A percentile compares a stretch with the other conserved stretches of the same genome.
phyloP scores from a whole-genome alignment of 371 early-diverging fungal genomes.

The Zancudomyces culisetae region DNA sequence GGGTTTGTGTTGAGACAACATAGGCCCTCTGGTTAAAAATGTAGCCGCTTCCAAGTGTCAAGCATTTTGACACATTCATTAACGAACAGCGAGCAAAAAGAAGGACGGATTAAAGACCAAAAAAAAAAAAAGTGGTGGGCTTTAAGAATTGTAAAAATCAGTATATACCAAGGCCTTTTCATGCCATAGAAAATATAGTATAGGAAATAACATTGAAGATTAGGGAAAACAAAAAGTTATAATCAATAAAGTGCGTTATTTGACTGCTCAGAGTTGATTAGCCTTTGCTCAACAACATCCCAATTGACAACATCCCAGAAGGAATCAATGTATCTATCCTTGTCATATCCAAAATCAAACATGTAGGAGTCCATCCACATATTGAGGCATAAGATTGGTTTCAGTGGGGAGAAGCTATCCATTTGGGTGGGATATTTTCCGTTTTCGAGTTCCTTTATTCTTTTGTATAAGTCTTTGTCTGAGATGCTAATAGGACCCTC shows the following conservation, averaged over 20 bases:
- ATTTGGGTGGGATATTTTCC: neutral
- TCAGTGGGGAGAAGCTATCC: slow-evolving; percentile 7
- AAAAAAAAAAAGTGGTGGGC: too few species aligned
- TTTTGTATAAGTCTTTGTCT: slow-evolving; percentile 21
- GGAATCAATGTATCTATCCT: slow-evolving; percentile 26
- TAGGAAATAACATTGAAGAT: too few species aligned
- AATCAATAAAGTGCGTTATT: neutral
- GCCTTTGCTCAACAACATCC: slow-evolving; percentile 18
- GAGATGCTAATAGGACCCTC: slow-evolving; percentile 3
- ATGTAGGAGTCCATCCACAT: slow-evolving; percentile 46
- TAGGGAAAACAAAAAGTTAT: neutral
- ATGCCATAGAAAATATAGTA: too few species aligned
- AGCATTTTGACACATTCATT: too few species aligned
- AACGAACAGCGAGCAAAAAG: too few species aligned
- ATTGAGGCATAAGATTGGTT: slow-evolving; percentile 30
- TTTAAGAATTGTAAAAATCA: too few species aligned
- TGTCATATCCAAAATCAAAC: slow-evolving; percentile 31
- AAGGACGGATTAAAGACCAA: too few species aligned
- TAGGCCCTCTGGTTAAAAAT: too few species aligned
- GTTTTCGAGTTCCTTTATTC: slow-evolving; percentile 14
- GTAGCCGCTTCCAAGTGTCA: too few species aligned
- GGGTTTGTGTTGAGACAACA: too few species aligned
- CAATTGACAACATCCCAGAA: slow-evolving; percentile 40
- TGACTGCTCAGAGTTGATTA: slow-evolving; percentile 2
- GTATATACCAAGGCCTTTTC: too few species aligned